Evolutionary conservation across 139 green algal genomes (phyloP), one percentile per base, ranked within the genome.

Genomic region (Diplosphaera chodatii): DNA sequence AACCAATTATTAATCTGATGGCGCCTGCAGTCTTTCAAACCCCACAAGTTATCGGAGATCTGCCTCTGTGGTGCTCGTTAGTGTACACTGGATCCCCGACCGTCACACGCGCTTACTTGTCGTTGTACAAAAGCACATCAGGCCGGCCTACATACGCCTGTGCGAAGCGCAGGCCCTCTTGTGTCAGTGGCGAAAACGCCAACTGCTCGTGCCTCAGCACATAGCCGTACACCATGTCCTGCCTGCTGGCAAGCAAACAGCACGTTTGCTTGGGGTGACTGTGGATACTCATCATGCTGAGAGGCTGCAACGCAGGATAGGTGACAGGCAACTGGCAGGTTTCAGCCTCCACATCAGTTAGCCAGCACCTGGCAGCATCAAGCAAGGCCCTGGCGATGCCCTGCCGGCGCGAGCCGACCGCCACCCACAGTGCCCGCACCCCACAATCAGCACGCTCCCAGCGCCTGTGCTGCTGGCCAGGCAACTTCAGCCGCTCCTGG

Each of bases 391-490:
- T 78, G 22, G 71, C 82, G 63, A 87, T 67, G 23, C 72, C 73
- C 30, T 74, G 68, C 29, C 77, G 67, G 22, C 80, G 68, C 25
- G 32, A 41, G 13, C 77, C 64, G 18, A 32, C 8, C 2, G 77
- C 79, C 25, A 80, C 77, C 82, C 82, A 87, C 40, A 87, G 67
- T 13, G 80, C 30, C 4, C 82, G 78, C 63, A 87, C 73, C 18
- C 79, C 82, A 67, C 77, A 78, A 27, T 68, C 73, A 3, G 78
- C 76, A 1, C 32, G 37, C 40, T 65, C 33, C 16, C 37, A 31
- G 32, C 31, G 18, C 29, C n/a, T 6, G 40, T 30, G 66, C 78
- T 68, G 55, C 74, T 55, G n/a, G n/a, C 55, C 28, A 74, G n/a
- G 64, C 32, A 16, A n/a, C 16, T 18, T 4, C 16, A 18, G 48